A percentile compares a stretch with the other conserved stretches of the same genome.
phyloP scores from a whole-genome alignment of 352 stramenopile species.

The Pythium folliculosum region DNA sequence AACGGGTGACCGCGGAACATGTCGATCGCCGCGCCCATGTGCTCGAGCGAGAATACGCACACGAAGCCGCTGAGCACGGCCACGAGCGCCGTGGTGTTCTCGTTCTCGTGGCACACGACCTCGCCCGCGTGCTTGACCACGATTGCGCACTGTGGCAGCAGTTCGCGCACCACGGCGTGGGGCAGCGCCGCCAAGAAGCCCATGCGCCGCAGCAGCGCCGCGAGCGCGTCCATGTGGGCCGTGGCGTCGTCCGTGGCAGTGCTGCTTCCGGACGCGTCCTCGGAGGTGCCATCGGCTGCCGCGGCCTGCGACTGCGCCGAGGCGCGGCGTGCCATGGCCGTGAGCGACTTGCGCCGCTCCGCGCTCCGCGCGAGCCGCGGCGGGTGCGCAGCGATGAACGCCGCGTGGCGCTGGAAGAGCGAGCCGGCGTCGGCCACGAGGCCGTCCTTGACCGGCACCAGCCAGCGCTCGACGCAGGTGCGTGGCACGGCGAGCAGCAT shows the following conservation, averaged over 20 bases:
- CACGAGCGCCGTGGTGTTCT: conserved; percentile 37
- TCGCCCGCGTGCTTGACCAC: conserved; percentile 46
- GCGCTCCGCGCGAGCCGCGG: background rate
- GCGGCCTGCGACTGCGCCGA: conserved; percentile 4
- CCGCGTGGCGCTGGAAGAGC: conserved; percentile 32
- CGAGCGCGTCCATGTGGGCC: conserved; percentile 30
- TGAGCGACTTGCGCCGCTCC: conserved; percentile 30
- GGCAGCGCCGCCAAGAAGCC: conserved; percentile 40
- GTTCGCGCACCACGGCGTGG: conserved; percentile 41
- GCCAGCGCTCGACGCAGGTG: conserved; percentile 47
- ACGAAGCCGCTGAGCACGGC: conserved; percentile 55
- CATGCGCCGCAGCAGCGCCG: conserved; percentile 44
- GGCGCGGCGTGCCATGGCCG: conserved; percentile 16
- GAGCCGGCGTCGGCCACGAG: conserved; percentile 44
- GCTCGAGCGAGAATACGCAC: conserved; percentile 63
- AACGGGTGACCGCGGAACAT: conserved; percentile 70
- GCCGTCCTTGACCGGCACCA: conserved; percentile 33
- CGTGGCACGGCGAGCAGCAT: conserved; percentile 39
- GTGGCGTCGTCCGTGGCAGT: background rate
- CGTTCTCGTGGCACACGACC: conserved; percentile 56
- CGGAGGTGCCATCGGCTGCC: background rate
- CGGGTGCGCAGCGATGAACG: conserved; percentile 5
- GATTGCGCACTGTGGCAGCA: conserved; percentile 38
- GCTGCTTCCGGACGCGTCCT: background rate
- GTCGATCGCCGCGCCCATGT: conserved; percentile 53